A percentile compares a stretch with the other conserved stretches of the same genome.
These are phyloP conservation scores for Botrytis elliptica DNA, from an alignment of 2,329 filamentous ascomycete genomes.

Conservation along the genomic window DNA sequence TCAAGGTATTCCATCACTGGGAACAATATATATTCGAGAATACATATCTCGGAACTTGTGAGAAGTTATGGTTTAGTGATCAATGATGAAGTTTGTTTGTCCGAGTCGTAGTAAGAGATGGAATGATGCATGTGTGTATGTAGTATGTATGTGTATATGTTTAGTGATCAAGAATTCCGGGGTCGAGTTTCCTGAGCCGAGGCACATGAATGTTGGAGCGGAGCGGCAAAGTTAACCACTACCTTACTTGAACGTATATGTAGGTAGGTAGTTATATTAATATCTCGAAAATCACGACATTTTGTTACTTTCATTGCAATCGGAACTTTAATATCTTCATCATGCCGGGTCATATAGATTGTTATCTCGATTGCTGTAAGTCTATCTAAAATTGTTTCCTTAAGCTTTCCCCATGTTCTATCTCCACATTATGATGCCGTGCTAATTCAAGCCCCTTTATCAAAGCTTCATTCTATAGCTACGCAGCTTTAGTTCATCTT, in stretches of 20 bases:
- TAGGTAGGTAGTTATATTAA: background rate
- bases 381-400: background rate
- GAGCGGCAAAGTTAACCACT: background rate
- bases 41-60: background rate
- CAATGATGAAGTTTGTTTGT: constrained; percentile 12
- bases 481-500: constrained; percentile 57
- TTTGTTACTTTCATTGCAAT: background rate
- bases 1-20: background rate
- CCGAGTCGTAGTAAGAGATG: background rate
- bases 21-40: background rate
- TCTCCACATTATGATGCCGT: background rate
- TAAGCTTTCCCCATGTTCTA: background rate
- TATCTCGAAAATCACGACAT: constrained; percentile 1
- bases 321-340: constrained; percentile 22
- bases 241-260: background rate
- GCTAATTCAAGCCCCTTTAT: background rate
- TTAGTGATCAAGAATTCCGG: constrained; percentile 18
- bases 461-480: constrained; percentile 64
- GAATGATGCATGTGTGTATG: background rate
- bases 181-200: constrained; percentile 8
- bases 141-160: background rate
- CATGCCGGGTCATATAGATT: constrained; percentile 64
- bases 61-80: constrained; percentile 12
- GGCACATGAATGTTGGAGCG: background rate
- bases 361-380: constrained; percentile 66